These are phyloP conservation scores for Orbilia blumenaviensis DNA, from an alignment of 2,329 filamentous ascomycete species.

Conservation along the genomic window DNA sequence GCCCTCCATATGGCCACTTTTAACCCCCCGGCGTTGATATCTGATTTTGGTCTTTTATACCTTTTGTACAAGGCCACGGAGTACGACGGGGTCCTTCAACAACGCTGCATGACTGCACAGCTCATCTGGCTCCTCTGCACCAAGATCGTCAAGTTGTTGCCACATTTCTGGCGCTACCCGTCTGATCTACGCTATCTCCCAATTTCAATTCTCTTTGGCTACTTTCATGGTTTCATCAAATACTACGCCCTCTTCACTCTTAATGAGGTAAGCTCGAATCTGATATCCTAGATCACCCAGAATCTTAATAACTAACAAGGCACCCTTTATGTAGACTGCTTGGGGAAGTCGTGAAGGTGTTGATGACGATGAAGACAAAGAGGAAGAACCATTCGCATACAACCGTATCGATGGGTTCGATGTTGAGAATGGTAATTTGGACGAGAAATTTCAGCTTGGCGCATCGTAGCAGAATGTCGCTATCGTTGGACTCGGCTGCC, in stretches of 20 bases:
- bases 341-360: slow-evolving; percentile 95
- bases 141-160: slow-evolving; percentile 89
- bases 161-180: slow-evolving; percentile 84
- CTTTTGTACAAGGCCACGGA: slow-evolving; percentile 75
- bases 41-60: slow-evolving; percentile 77
- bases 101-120: slow-evolving; percentile 70
- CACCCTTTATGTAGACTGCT: slow-evolving; percentile 76
- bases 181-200: slow-evolving; percentile 81
- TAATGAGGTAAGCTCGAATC: slow-evolving; percentile 73
- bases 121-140: slow-evolving; percentile 82
- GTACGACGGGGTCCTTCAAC: slow-evolving; percentile 68
- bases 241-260: slow-evolving; percentile 84
- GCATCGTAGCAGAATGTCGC: slow-evolving; percentile 10
- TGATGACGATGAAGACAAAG: slow-evolving; percentile 77
- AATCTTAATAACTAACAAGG: slow-evolving; percentile 35
- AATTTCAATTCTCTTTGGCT: slow-evolving; percentile 88
- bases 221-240: slow-evolving; percentile 92
- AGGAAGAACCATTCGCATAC: slow-evolving; percentile 49
- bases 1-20: slow-evolving; percentile 92
- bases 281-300: background rate
- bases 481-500: background rate
- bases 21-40: slow-evolving; percentile 82
- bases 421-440: slow-evolving; percentile 41
- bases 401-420: slow-evolving; percentile 46
- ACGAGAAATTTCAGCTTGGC: slow-evolving; percentile 33